Conservation (phyloP, 495 filamentous ascomycete species). For the Penicillium daleae region DNA sequence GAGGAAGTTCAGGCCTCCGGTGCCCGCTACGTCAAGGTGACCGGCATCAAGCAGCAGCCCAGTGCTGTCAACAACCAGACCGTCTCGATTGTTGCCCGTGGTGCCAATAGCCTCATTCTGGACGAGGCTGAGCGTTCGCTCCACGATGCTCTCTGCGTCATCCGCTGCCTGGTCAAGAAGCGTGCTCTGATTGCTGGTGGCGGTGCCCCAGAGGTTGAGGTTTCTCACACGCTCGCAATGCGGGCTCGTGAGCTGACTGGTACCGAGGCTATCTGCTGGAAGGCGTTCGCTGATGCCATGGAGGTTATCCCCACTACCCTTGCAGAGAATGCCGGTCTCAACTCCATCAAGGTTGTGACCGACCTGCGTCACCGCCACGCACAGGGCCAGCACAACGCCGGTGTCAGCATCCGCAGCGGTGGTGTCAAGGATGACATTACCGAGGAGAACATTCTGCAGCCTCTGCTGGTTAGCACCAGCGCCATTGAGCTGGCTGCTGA, state of each 20-base stretch:
- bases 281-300: slow-evolving; percentile 96
- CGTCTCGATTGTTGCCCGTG: slow-evolving; percentile 89
- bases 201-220: slow-evolving; percentile 94
- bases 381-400: slow-evolving; percentile 91
- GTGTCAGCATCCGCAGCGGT: slow-evolving; percentile 95
- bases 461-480: slow-evolving; percentile 92
- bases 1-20: slow-evolving; percentile 89
- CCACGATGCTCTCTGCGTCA: slow-evolving; percentile 96
- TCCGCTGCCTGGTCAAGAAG: slow-evolving; percentile 98
- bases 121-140: slow-evolving; percentile 96
- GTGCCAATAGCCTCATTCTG: slow-evolving; percentile 91
- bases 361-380: slow-evolving; percentile 92
- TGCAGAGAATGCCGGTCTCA: slow-evolving; percentile 95
- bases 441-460: slow-evolving; percentile 97
- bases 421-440: slow-evolving; percentile 94
- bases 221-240: slow-evolving; percentile 78
- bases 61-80: slow-evolving; percentile 71
- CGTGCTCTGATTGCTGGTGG: slow-evolving; percentile 95
- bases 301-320: slow-evolving; percentile 97
- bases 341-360: slow-evolving; percentile 98
- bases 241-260: slow-evolving; percentile 81
- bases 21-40: slow-evolving; percentile 90
- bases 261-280: slow-evolving; percentile 97
- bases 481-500: slow-evolving; percentile 95
- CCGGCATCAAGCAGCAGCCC: slow-evolving; percentile 72